These are phyloP conservation scores for Kernera saxatilis DNA, from an alignment of 345 rosid genomes.

Conservation along the genomic window DNA sequence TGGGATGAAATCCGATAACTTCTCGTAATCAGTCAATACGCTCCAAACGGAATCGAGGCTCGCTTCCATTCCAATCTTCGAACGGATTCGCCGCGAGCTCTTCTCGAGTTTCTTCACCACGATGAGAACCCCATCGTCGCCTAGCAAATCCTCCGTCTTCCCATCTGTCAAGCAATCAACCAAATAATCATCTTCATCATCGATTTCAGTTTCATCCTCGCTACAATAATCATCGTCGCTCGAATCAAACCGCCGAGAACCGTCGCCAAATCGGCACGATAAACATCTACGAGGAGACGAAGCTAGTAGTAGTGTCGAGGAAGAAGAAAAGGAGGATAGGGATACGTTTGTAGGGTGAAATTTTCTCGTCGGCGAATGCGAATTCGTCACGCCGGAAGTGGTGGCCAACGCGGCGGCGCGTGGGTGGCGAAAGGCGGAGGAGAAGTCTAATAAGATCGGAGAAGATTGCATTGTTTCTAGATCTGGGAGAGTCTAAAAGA, in stretches of 20 bases:
- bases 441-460: constrained; percentile 18
- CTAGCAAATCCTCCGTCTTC: constrained; percentile 28
- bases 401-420: constrained; percentile 16
- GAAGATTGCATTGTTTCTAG: constrained; percentile 40
- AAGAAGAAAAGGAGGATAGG: background rate
- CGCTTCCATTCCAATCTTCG: constrained; percentile 63
- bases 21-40: constrained; percentile 76
- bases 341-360: background rate
- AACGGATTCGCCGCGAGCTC: constrained; percentile 64
- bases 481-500: background rate
- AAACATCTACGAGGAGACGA: constrained; percentile 21
- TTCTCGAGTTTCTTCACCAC: constrained; percentile 56
- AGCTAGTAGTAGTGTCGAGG: background rate
- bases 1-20: constrained; percentile 68
- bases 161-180: constrained; percentile 35
- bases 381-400: background rate
- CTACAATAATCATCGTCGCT: constrained; percentile 4
- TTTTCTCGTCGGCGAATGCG: background rate
- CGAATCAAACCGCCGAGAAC: constrained; percentile 6
- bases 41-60: constrained; percentile 70
- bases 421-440: constrained; percentile 18
- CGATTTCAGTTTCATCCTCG: constrained; percentile 2
- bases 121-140: constrained; percentile 52
- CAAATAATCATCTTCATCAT: constrained; percentile 23
- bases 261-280: constrained; percentile 32